A percentile compares a stretch with the other conserved stretches of the same genome.
These are phyloP conservation scores for Pleurotus tuoliensis DNA, from an alignment of 768 basidiomycete genomes.

Conservation along the genomic window DNA sequence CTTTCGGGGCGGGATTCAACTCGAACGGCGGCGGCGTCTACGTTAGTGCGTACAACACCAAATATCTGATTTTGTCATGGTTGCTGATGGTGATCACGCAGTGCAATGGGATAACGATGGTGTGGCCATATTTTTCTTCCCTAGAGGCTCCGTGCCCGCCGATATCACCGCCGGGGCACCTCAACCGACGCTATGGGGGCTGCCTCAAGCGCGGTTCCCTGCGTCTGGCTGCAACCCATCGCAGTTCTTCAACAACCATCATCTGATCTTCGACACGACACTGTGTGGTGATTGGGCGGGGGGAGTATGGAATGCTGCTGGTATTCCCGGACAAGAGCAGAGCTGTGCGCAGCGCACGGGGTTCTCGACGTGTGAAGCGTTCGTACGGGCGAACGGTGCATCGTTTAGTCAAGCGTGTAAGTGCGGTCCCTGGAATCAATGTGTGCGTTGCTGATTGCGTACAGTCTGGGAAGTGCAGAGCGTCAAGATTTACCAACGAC, in stretches of 20 bases:
- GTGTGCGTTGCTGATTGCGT: slow-evolving; percentile 1
- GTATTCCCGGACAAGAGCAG: slow-evolving; percentile 79
- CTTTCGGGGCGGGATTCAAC: slow-evolving; percentile 88
- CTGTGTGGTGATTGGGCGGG: slow-evolving; percentile 92
- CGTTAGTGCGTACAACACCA: slow-evolving; percentile 59
- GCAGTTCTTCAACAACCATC: slow-evolving; percentile 74
- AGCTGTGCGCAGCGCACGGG: slow-evolving; percentile 86
- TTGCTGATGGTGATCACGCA: slow-evolving; percentile 19
- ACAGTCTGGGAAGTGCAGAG: slow-evolving; percentile 81
- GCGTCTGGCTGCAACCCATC: slow-evolving; percentile 71
- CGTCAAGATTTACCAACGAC: slow-evolving; percentile 65
- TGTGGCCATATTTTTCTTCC: slow-evolving; percentile 81
- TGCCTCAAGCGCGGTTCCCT: slow-evolving; percentile 77
- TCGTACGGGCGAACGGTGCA: slow-evolving; percentile 67
- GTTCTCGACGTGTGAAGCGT: slow-evolving; percentile 74
- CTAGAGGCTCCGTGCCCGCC: slow-evolving; percentile 63
- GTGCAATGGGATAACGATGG: slow-evolving; percentile 78
- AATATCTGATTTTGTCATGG: background rate
- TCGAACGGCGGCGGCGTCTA: slow-evolving; percentile 83
- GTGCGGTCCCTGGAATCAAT: slow-evolving; percentile 24
- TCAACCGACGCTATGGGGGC: slow-evolving; percentile 71
- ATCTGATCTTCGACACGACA: slow-evolving; percentile 82
- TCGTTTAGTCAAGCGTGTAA: slow-evolving; percentile 75
- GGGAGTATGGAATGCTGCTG: slow-evolving; percentile 66
- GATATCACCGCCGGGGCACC: slow-evolving; percentile 78